Percentiles rank a stretch among this genome's conserved stretches.
Conservation (phyloP, 2,329 filamentous ascomycete species). For the Cercospora nicotianae region DNA sequence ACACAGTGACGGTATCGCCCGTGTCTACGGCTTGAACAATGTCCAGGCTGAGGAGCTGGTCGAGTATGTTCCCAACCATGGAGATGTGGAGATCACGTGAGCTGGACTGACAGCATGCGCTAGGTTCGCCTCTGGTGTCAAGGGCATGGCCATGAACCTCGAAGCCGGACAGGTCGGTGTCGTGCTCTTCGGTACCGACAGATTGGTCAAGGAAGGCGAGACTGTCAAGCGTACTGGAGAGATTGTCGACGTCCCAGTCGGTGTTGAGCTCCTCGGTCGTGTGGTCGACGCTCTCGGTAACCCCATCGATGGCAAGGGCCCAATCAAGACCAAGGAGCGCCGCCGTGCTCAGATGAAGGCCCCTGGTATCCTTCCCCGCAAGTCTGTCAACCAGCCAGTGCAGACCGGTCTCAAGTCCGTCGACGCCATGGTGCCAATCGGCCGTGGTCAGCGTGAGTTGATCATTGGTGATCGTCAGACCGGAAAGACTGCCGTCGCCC, state of each 20-base stretch:
- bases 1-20: slow-evolving; percentile 97
- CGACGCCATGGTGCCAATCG: slow-evolving; percentile 99
- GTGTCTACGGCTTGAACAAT: slow-evolving; percentile 99
- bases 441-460: slow-evolving; percentile 99
- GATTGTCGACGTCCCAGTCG: slow-evolving; percentile 98
- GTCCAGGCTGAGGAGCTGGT: slow-evolving; percentile 99
- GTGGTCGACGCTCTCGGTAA: slow-evolving; percentile 98
- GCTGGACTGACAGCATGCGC: slow-evolving; percentile 19
- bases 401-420: slow-evolving; percentile 99
- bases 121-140: slow-evolving; percentile 98
- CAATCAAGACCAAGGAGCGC: slow-evolving; percentile 86
- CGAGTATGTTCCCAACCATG: slow-evolving; percentile 63
- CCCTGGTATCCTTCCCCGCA: slow-evolving; percentile 94
- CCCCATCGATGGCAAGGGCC: slow-evolving; percentile 99
- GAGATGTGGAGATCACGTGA: slow-evolving; percentile 14
- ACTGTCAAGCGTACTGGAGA: slow-evolving; percentile 99
- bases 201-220: slow-evolving; percentile 99
- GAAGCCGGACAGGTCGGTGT: slow-evolving; percentile 99
- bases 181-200: slow-evolving; percentile 99
- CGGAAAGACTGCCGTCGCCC: slow-evolving; percentile 97
- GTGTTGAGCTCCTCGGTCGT: slow-evolving; percentile 89
- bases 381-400: slow-evolving; percentile 96
- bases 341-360: slow-evolving; percentile 99
- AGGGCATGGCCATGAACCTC: slow-evolving; percentile 99
- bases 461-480: slow-evolving; percentile 99